Evolutionary conservation across 106 monocot species (phyloP).

Genomic region (Acanthochlamys bracteata): DNA sequence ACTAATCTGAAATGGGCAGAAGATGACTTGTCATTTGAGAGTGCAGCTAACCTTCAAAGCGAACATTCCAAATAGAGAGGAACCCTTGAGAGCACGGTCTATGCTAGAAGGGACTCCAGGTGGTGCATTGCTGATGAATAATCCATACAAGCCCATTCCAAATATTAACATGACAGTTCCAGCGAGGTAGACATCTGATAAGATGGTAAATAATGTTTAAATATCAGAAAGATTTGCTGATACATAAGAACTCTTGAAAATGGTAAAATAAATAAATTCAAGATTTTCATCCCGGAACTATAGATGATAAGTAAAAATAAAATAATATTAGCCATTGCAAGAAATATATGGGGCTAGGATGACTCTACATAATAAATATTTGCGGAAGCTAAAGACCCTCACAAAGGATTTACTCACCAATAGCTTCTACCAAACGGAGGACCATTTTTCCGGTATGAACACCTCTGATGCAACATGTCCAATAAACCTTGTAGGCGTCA

Average conservation of each 20-base stretch:
- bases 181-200: constrained; percentile 78
- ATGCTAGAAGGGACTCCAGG: constrained; percentile 24
- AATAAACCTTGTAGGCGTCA: constrained; percentile 92
- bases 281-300: too few species aligned
- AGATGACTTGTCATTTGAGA: background rate
- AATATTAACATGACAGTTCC: constrained; percentile 95
- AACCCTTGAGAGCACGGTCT: constrained; percentile 72
- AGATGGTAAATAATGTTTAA: background rate
- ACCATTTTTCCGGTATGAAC: constrained; percentile 95
- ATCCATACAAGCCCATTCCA: constrained; percentile 81
- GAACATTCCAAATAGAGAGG: constrained; percentile 89
- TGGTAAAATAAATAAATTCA: too few species aligned
- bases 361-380: background rate
- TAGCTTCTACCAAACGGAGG: constrained; percentile 87
- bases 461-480: constrained; percentile 68
- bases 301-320: background rate
- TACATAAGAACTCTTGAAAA: too few species aligned
- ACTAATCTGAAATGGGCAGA: background rate
- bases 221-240: too few species aligned
- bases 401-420: constrained; percentile 38
- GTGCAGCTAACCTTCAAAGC: constrained; percentile 53
- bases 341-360: too few species aligned
- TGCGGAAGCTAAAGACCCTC: background rate
- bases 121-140: constrained; percentile 68
- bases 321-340: background rate